Conservation (phyloP, 2,329 filamentous ascomycete genomes). For the Hymenoscyphus fructigenus region DNA sequence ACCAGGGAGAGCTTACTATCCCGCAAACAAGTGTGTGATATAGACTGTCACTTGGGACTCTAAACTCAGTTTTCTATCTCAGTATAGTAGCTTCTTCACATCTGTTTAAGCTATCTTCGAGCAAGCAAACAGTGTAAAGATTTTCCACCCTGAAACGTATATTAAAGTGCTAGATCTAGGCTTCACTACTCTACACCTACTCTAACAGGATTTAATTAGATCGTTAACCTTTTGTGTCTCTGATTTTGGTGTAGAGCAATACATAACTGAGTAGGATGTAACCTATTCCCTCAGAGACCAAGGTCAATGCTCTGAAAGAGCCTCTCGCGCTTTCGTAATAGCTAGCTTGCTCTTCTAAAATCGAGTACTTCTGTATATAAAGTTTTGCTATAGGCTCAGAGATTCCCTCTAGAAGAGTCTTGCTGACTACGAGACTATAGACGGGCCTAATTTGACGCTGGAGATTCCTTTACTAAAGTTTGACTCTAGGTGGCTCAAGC, state of each 20-base stretch:
- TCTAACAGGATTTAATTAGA: conserved; percentile 34
- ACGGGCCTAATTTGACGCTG: background rate
- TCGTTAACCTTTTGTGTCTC: conserved; percentile 35
- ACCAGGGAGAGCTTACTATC: conserved; percentile 47
- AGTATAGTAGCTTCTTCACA: conserved; percentile 45
- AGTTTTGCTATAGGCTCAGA: background rate
- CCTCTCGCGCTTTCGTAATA: conserved; percentile 10
- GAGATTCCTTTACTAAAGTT: background rate
- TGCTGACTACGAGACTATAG: background rate
- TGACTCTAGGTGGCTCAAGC: background rate
- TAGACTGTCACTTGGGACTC: conserved; percentile 46
- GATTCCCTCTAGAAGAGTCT: conserved; percentile 3
- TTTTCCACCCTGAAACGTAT: conserved; percentile 12
- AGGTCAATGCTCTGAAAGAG: background rate
- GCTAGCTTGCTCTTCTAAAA: conserved; percentile 7
- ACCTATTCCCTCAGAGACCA: conserved; percentile 11
- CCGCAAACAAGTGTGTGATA: conserved; percentile 43
- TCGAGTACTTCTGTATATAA: background rate
- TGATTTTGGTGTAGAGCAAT: conserved; percentile 40
- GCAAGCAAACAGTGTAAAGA: conserved; percentile 29
- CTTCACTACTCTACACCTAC: conserved; percentile 19
- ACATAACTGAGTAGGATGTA: conserved; percentile 11
- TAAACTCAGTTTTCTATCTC: conserved; percentile 42
- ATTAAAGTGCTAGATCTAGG: background rate
- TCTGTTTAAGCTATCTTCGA: conserved; percentile 40